Evolutionary conservation across 2,329 filamentous ascomycete species (phyloP).

Genomic region (Fusarium sp.): DNA sequence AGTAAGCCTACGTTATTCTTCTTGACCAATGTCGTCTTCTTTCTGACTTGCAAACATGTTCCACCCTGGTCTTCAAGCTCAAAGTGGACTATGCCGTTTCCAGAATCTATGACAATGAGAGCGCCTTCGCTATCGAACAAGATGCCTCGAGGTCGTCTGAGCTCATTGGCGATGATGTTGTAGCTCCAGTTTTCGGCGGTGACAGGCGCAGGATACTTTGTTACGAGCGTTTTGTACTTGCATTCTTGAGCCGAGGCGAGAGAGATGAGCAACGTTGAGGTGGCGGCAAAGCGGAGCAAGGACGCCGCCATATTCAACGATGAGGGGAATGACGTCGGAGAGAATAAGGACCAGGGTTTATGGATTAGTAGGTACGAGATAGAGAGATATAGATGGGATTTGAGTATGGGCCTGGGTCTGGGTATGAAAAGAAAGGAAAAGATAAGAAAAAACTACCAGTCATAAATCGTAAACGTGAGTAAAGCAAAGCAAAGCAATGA

Average conservation of each 20-base stretch:
- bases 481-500: background rate
- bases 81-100: slow-evolving; percentile 58
- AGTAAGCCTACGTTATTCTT: slow-evolving; percentile 52
- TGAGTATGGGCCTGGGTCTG: background rate
- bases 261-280: slow-evolving; percentile 18
- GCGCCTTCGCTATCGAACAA: slow-evolving; percentile 61
- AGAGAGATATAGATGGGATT: background rate
- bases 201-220: slow-evolving; percentile 54
- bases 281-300: slow-evolving; percentile 24
- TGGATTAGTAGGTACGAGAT: background rate
- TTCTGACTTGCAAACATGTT: slow-evolving; percentile 57
- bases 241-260: slow-evolving; percentile 25
- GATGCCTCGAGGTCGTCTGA: slow-evolving; percentile 60
- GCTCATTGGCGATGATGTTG: slow-evolving; percentile 58
- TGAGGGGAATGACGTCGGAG: slow-evolving; percentile 19
- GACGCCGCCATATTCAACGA: slow-evolving; percentile 21
- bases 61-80: slow-evolving; percentile 58
- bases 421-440: slow-evolving; percentile 10
- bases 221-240: slow-evolving; percentile 49
- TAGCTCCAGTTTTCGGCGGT: slow-evolving; percentile 61
- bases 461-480: slow-evolving; percentile 9
- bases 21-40: slow-evolving; percentile 55
- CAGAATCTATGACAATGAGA: slow-evolving; percentile 61
- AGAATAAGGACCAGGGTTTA: background rate
- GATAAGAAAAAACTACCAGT: background rate